Evolutionary conservation across 2,329 filamentous ascomycete species (phyloP), one percentile per base, ranked within the genome.

Genomic region (Epichloe coenophiala): DNA sequence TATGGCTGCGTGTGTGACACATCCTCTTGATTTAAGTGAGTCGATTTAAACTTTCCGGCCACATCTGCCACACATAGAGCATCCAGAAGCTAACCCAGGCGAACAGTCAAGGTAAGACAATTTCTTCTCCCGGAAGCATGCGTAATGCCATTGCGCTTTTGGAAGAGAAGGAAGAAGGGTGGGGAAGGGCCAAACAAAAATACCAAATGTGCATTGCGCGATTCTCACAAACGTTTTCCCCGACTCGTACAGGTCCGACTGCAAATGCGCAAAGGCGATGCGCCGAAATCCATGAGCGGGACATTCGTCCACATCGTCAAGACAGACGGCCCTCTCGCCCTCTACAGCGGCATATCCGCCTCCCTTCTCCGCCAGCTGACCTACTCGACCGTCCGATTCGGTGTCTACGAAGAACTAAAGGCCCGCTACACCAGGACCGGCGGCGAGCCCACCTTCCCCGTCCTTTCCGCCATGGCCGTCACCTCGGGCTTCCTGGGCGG

Each of bases 361-460:
- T 93, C 90, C 51, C 79, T 97, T 46, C 78, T 97, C 52, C 90
- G 93, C 57, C 93, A 97, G 72, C 78, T 90, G 59, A 97, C 93
- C 53, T 98, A 98, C 73, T 93, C 86, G 53, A 98, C 93, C 47
- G 93, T 89, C 38, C 88, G 93, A 46, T 98, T 98, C 71, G 93
- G 89, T 56, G 82, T 96, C 56, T 98, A 98, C 74, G 93, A 97
- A 70, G 83, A 95, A 59, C 75, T 97, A 53, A 98, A 98, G 71
- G 71, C 78, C 23, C 78, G 76, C 48, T 57, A 65, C 45, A 54
- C 53, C 17, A 75, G 84, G 62, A 78, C 80, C 38, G 67, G 69
- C 56, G 58, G 62, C 41, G 68, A 72, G 48, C 84, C 89, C 3
- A 81, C 84, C 2, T 82, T 95, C 59, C 73, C 81, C 11, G 75